These are phyloP conservation scores for Porogramme epimiltina DNA, from an alignment of 1,284 basidiomycete species.

Conservation along the genomic window DNA sequence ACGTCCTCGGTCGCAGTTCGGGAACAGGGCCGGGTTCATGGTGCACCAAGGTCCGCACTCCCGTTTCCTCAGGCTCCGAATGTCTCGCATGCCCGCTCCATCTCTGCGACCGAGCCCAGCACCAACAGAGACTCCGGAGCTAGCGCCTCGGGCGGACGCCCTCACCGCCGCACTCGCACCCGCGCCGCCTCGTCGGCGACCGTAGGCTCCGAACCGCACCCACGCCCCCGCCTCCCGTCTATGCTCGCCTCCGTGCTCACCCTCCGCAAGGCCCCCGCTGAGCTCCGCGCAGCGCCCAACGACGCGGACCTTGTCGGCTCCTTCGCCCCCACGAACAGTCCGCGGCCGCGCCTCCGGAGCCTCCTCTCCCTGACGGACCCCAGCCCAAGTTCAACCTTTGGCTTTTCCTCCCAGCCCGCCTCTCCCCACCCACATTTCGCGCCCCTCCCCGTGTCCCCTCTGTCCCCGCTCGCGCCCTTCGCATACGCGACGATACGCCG, in stretches of 20 bases:
- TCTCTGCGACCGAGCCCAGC: conserved; percentile 14
- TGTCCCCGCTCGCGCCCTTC: conserved; percentile 1
- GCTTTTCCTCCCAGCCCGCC: no score
- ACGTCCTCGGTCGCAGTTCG: conserved; percentile 6
- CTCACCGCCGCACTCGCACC: conserved; percentile 3
- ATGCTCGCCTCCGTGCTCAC: conserved; percentile 20
- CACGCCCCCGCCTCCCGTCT: conserved; percentile 15
- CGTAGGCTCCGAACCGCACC: not conserved
- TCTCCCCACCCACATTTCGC: not conserved
- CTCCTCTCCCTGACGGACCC: conserved; percentile 22
- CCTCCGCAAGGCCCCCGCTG: conserved; percentile 17
- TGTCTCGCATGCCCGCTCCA: conserved; percentile 13
- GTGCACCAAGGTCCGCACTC: not conserved
- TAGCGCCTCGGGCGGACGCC: not conserved
- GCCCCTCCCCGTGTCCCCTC: conserved; percentile 1
- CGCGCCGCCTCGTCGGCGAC: conserved; percentile 17
- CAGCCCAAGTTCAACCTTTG: not conserved
- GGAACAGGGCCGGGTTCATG: conserved; percentile 8
- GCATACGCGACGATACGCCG: not conserved
- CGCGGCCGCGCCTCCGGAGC: conserved; percentile 26
- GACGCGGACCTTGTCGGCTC: conserved; percentile 29
- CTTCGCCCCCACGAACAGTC: conserved; percentile 31
- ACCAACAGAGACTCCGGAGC: not conserved
- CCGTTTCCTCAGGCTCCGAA: not conserved
- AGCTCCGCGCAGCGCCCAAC: conserved; percentile 16